Conservation (phyloP, 2,329 filamentous ascomycete genomes). For the Colletotrichum sp. region DNA sequence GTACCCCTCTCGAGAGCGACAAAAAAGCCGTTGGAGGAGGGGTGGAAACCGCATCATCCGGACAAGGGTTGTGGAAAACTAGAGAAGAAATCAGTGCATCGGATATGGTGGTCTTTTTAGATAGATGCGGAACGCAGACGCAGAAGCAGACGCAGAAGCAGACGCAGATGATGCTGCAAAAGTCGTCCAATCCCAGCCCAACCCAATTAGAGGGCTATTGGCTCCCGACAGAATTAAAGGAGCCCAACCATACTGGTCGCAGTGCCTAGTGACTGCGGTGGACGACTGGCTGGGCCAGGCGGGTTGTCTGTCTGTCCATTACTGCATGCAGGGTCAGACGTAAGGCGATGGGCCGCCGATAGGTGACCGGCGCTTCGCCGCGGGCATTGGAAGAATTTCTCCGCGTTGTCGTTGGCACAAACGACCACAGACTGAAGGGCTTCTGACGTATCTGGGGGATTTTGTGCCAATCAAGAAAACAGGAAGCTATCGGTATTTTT, state of each 20-base stretch:
- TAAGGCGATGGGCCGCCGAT: conserved; percentile 23
- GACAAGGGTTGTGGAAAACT: not conserved
- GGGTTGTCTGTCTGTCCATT: not conserved
- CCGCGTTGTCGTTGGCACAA: not conserved
- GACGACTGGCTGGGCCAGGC: not conserved
- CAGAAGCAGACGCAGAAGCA: not conserved
- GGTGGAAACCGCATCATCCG: conserved; percentile 7
- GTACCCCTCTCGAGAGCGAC: not conserved
- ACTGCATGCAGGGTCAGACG: conserved; percentile 23
- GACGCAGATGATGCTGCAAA: not conserved
- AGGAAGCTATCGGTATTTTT: not conserved
- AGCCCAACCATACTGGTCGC: conserved; percentile 7
- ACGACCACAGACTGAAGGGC: not conserved
- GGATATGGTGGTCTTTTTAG: not conserved
- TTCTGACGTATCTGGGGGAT: not conserved
- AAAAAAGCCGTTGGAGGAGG: not conserved
- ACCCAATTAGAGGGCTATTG: conserved; percentile 19
- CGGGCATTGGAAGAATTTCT: conserved; percentile 21
- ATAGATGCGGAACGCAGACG: not conserved
- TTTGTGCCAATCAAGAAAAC: conserved; percentile 12
- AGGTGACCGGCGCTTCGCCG: not conserved
- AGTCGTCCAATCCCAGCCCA: conserved; percentile 21
- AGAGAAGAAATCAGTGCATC: not conserved
- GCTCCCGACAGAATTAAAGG: conserved; percentile 7
- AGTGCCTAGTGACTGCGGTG: not conserved